Conservation (phyloP, 306 rosid species). For the Sicyos edulis region DNA sequence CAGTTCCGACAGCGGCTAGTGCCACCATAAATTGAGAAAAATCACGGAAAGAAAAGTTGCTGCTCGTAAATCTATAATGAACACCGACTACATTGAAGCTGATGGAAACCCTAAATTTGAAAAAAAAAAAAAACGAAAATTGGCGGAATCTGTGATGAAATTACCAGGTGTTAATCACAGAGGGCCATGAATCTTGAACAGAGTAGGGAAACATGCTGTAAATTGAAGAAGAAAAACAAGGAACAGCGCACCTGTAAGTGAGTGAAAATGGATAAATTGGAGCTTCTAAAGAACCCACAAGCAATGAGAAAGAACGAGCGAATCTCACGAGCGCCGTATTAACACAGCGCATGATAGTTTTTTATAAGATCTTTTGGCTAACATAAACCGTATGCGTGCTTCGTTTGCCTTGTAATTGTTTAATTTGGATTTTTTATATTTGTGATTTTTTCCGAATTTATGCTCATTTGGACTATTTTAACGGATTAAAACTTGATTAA, state of each 20-base stretch:
- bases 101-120: conserved; percentile 52
- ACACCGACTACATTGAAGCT: conserved; percentile 19
- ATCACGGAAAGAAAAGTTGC: conserved; percentile 4
- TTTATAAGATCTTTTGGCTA: not conserved
- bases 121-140: not conserved
- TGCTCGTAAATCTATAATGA: conserved; percentile 22
- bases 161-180: conserved; percentile 18
- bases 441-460: no score
- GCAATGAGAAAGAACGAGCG: conserved; percentile 25
- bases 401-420: not conserved
- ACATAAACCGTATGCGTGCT: not conserved
- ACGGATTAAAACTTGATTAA: no score
- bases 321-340: not conserved
- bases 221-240: conserved; percentile 29
- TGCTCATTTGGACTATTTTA: no score
- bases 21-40: conserved; percentile 26
- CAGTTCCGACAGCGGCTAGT: conserved; percentile 24
- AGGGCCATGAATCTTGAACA: conserved; percentile 22
- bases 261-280: conserved; percentile 35
- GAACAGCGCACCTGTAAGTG: conserved; percentile 44
- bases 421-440: not conserved
- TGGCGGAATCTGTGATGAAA: conserved; percentile 22
- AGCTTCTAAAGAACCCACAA: conserved; percentile 36
- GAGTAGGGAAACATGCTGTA: conserved; percentile 25
- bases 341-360: not conserved